Conservation (phyloP, 1,284 basidiomycete species). For the Ganoderma leucocontextum region DNA sequence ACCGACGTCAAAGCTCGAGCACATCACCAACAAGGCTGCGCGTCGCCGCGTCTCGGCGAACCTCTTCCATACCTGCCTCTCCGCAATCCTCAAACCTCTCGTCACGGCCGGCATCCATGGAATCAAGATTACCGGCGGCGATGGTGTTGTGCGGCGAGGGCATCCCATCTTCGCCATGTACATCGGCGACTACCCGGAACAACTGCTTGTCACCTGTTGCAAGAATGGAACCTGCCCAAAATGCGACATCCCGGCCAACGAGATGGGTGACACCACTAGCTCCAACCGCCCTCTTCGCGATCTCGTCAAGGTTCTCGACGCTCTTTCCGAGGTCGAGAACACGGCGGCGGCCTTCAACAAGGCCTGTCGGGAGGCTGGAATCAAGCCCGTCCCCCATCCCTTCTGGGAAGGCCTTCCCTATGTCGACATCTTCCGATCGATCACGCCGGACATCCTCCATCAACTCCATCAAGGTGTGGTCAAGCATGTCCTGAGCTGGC, state of each 20-base stretch:
- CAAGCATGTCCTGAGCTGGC: neutral
- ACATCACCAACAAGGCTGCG: neutral
- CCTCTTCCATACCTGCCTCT: neutral
- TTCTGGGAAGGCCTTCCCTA: neutral
- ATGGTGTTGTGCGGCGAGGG: neutral
- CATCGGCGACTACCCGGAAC: neutral
- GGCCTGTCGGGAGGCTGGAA: neutral
- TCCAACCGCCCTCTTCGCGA: neutral
- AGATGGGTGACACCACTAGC: neutral
- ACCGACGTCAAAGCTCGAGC: neutral
- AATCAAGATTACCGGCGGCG: neutral
- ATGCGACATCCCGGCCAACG: neutral
- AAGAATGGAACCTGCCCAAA: neutral
- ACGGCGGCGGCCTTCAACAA: neutral
- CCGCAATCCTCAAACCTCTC: neutral
- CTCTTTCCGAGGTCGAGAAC: neutral
- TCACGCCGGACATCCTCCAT: neutral
- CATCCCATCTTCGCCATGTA: neutral
- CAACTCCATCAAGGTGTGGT: neutral
- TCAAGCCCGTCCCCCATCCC: neutral
- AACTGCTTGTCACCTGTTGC: neutral
- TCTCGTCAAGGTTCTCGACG: neutral
- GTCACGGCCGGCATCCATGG: neutral
- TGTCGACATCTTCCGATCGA: neutral
- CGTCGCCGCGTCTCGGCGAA: neutral